Evolutionary conservation across 106 monocot genomes (phyloP).

Genomic region (Dactylorhiza incarnata): DNA sequence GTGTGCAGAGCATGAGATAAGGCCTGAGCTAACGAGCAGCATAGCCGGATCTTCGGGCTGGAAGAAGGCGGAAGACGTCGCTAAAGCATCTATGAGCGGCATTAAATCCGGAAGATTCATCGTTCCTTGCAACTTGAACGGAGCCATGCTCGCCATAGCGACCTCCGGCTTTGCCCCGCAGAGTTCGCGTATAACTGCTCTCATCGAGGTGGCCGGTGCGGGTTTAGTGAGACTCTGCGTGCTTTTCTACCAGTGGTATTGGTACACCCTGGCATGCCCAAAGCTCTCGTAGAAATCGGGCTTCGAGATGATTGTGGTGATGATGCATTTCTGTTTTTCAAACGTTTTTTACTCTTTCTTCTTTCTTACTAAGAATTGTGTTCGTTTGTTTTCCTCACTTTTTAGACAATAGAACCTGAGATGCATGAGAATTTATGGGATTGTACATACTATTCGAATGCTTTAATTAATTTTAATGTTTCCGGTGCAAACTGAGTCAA

Average conservation of each 20-base stretch:
- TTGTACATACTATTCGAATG: no score
- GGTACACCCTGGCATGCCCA: conserved; percentile 27
- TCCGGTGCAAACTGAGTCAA: no score
- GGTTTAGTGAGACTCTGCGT: conserved; percentile 48
- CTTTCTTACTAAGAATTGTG: no score
- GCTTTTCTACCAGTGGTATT: conserved; percentile 40
- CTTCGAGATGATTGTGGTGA: neutral
- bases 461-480: no score
- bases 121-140: conserved; percentile 48
- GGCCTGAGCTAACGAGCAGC: conserved; percentile 34
- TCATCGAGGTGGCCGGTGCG: conserved; percentile 33
- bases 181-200: no score
- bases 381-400: no score
- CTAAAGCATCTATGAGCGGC: conserved; percentile 35
- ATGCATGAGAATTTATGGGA: no score
- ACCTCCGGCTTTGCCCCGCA: conserved; percentile 65
- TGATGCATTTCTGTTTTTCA: no score
- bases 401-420: no score
- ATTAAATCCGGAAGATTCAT: conserved; percentile 54
- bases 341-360: no score
- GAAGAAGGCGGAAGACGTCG: no score
- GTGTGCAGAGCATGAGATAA: conserved; percentile 36
- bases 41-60: conserved; percentile 35
- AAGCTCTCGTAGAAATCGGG: conserved; percentile 4
- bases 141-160: conserved; percentile 49